Conservation (phyloP, 2,329 filamentous ascomycete genomes). For the Cercospora nicotianae region DNA sequence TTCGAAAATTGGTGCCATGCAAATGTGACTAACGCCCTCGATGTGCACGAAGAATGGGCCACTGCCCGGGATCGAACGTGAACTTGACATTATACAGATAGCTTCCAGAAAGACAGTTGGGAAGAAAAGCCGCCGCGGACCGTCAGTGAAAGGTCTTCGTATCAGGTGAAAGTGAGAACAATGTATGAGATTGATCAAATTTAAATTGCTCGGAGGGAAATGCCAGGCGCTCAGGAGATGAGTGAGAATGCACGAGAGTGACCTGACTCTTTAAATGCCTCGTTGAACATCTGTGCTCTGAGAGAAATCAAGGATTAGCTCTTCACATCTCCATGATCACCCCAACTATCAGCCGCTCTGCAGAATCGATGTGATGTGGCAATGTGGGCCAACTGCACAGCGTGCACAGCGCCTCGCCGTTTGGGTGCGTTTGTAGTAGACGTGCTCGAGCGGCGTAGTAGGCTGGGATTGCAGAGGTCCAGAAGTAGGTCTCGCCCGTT, state of each 20-base stretch:
- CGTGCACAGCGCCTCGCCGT: not conserved
- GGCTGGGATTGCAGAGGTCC: not conserved
- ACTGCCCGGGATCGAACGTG: not conserved
- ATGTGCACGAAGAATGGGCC: constrained; percentile 29
- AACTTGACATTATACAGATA: constrained; percentile 17
- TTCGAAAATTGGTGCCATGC: not conserved
- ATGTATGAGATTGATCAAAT: not conserved
- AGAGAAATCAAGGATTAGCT: not conserved
- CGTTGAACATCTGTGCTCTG: not conserved
- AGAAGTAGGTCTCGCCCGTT: not conserved
- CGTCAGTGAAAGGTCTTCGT: not conserved
- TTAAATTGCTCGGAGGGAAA: not conserved
- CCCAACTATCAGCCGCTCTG: not conserved
- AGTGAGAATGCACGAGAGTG: not conserved
- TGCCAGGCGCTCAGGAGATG: not conserved
- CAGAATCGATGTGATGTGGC: not conserved
- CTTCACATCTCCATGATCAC: not conserved
- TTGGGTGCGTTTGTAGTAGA: not conserved
- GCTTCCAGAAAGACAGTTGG: constrained; percentile 3
- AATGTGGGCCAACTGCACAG: constrained; percentile 1
- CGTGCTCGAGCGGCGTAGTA: not conserved
- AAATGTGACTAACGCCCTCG: constrained; percentile 24
- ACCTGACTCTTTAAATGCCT: not conserved
- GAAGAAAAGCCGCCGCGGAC: constrained; percentile 1
- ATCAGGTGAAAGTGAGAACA: no score